Percentiles rank a stretch among this genome's conserved stretches.
These are phyloP conservation scores for Tilletia setariae DNA, from an alignment of 1,284 basidiomycete genomes.

Conservation along the genomic window DNA sequence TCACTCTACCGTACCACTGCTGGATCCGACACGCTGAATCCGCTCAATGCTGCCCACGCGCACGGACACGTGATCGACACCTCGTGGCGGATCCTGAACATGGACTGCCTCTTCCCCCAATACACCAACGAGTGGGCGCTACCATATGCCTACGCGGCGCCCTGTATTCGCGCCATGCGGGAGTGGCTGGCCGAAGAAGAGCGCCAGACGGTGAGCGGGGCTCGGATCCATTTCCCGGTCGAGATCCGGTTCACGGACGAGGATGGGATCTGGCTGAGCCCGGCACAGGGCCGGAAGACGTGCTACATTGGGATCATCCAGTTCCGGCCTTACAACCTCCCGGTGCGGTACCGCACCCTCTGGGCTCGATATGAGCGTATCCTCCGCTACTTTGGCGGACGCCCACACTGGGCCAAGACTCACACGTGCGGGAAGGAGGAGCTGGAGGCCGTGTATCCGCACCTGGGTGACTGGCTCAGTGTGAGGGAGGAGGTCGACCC, in stretches of 20 bases:
- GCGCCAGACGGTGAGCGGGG: slow-evolving; percentile 65
- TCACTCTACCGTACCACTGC: background rate
- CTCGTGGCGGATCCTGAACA: slow-evolving; percentile 49
- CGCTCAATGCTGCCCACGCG: slow-evolving; percentile 25
- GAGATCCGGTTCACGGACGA: slow-evolving; percentile 84
- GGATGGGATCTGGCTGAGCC: slow-evolving; percentile 92
- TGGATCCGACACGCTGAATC: slow-evolving; percentile 6
- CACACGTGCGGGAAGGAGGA: slow-evolving; percentile 71
- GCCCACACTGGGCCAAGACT: slow-evolving; percentile 97
- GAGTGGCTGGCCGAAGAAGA: slow-evolving; percentile 70
- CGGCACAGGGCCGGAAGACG: slow-evolving; percentile 72
- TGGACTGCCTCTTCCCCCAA: slow-evolving; percentile 53
- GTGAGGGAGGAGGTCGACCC: slow-evolving; percentile 76
- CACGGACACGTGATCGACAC: slow-evolving; percentile 35
- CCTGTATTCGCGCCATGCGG: slow-evolving; percentile 71
- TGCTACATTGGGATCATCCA: slow-evolving; percentile 96
- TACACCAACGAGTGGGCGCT: slow-evolving; percentile 76
- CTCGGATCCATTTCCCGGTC: slow-evolving; percentile 85
- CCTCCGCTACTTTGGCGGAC: slow-evolving; percentile 69
- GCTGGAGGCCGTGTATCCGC: slow-evolving; percentile 72
- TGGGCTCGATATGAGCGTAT: slow-evolving; percentile 79
- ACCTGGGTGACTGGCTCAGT: slow-evolving; percentile 73
- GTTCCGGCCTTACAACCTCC: slow-evolving; percentile 85
- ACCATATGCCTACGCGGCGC: slow-evolving; percentile 62
- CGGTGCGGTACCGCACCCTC: slow-evolving; percentile 78